Base-by-base conservation (phyloP, 768 basidiomycete species). In the Sarcodon aspratus region DNA sequence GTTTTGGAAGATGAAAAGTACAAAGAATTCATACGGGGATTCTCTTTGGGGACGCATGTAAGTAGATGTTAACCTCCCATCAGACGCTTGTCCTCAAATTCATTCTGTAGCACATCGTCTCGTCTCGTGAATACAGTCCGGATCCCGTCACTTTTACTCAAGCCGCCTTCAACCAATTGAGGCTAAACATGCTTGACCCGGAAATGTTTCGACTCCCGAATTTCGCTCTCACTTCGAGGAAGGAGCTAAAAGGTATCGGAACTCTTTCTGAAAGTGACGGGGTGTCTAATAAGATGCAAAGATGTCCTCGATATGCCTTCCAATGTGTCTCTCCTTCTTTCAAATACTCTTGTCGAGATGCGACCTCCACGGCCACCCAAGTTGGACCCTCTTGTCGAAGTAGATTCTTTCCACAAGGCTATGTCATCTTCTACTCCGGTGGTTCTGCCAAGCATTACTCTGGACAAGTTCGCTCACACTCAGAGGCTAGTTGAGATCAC, bases 61-160 rank as follows among this genome's bases (percentile, higher is more conserved):
- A 43, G 79, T 67, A 27, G 21, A 8, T 47, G 27, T 42, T 15
- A 42, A 36, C 11, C 45, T 34, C 45, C 37, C 27, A 33, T 36
- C 15, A 4, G 9, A 8, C n/a, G n/a, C 7, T 40, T 31, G 36
- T 45, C 31, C 35, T 51, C 36, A 52, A 5, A 47, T 48, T 2
- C 47, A 45, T 37, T 43, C 47, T 13, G 3, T 57, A 95, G 88
- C 91, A 96, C 55, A 54, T 89, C 3, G 67, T 96, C 17, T 74
- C 88, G 7, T 82, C 87, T 7, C 70, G 75, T 31, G 72, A 77
- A 51, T 68, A 82, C 50, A 66, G 68, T 36, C 62, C 78, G 1
- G 77, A 93, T 59, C 77, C 75, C 1, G 69, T 90, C 15, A 80
- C 81, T 9, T 94, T 89, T 59, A 83, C 80, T 2, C 81, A 80